Base-by-base conservation (phyloP, 106 monocot genomes). In the Posidonia australis region DNA sequence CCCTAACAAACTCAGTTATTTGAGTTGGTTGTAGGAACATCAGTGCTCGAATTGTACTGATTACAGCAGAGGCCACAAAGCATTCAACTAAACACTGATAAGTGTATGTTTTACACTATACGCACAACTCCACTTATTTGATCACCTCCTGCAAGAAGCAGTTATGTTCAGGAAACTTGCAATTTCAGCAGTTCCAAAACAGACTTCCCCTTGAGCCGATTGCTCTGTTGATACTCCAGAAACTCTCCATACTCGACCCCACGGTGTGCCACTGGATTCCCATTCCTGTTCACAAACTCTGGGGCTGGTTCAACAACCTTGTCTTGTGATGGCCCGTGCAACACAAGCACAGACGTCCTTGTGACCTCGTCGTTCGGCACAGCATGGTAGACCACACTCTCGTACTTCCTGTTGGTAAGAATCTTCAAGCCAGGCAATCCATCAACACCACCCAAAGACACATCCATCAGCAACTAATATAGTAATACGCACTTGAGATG, bases 341-440 rank as follows among this genome's bases (percentile, higher is more conserved):
- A 36, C 1, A 63, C 69, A 21, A 54, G 81, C 14, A 89, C 36
- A 9, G 89, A 85, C 44, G 85, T 75, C 63, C 85, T 77, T 24
- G 69, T 75, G 43, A 27, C 65, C 2, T 26, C 44, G 30, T 46
- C 54, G 54, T 79, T 78, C 42, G 82, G 52, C 62, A 54, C 32
- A 31, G 79, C 89, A 14, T 80, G 65, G 55, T 85, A 85, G 25
- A 89, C 28, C 64, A 85, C 75, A 58, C 85, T 82, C 73, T 80
- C 82, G 64, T 80, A 82, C 69, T 46, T 82, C 9, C 89, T 82
- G 59, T 89, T 89, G 77, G 71, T 89, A 18, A 85, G 63, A 29
- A 89, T 85, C 85, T 89, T 65, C 46, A 54, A 7, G 2, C 60
- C 63, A 31, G 20, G 18, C 36, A 29, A 60, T 32, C n/a, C 0